A percentile compares a stretch with the other conserved stretches of the same genome.
Evolutionary conservation across 1,139 yeast genomes (phyloP).

Genomic region (Kodamaea arcana): DNA sequence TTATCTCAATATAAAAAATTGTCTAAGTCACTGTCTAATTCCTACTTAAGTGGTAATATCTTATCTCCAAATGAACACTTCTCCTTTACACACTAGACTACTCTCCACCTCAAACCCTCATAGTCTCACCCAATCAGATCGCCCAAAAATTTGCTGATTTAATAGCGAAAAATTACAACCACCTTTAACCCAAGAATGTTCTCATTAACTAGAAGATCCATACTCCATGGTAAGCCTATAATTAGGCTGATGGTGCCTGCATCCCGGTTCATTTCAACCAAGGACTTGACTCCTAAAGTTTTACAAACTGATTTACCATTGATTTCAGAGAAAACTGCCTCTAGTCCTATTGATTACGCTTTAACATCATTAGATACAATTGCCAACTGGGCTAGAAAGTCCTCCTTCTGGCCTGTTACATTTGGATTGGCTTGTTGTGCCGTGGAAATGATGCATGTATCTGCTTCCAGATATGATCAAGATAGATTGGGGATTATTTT

Average conservation of each 20-base stretch:
- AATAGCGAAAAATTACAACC: conserved; percentile 4
- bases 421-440: conserved; percentile 93
- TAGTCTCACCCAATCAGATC: conserved; percentile 24
- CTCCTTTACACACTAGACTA: too few relatives aligned
- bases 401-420: conserved; percentile 92
- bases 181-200: conserved; percentile 16
- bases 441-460: conserved; percentile 94
- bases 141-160: conserved; percentile 29
- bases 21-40: too few relatives aligned
- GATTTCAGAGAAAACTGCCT: conserved; percentile 42
- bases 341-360: conserved; percentile 69
- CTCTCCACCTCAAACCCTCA: neutral
- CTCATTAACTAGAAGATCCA: conserved; percentile 25
- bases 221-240: conserved; percentile 15
- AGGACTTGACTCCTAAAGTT: conserved; percentile 42
- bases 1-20: too few relatives aligned
- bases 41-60: too few relatives aligned
- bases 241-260: conserved; percentile 13
- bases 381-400: conserved; percentile 90
- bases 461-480: conserved; percentile 89
- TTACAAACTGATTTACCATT: conserved; percentile 45
- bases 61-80: too few relatives aligned
- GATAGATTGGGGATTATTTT: conserved; percentile 91
- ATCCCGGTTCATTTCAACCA: conserved; percentile 33
- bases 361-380: conserved; percentile 79